Conservation (phyloP, 331 rosid genomes). For the Quercus tomentella region DNA sequence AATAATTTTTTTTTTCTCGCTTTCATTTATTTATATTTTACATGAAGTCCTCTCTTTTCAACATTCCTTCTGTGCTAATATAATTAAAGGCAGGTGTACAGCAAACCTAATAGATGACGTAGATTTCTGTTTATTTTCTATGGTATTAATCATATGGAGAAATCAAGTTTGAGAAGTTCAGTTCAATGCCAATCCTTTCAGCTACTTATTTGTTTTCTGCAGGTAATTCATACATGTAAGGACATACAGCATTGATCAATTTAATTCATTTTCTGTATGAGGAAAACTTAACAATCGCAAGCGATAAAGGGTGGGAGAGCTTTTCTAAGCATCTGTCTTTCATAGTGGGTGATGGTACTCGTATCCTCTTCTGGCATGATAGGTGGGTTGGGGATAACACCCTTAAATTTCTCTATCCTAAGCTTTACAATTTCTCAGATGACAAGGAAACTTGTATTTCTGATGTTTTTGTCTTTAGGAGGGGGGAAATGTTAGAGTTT, state of each 20-base stretch:
- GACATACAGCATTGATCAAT: constrained; percentile 1
- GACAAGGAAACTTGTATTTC: too few species aligned
- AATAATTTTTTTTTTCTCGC: not conserved
- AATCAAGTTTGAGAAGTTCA: not conserved
- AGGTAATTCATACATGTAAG: not conserved
- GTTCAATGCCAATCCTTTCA: not conserved
- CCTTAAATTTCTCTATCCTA: too few species aligned
- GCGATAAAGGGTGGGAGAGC: not conserved
- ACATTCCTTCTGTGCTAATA: not conserved
- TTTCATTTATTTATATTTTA: not conserved
- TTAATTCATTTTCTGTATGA: not conserved
- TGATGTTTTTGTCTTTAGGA: too few species aligned
- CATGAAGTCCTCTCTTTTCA: not conserved
- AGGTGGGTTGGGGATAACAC: too few species aligned
- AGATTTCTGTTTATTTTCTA: too few species aligned
- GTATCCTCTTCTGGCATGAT: too few species aligned
- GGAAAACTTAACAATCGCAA: not conserved
- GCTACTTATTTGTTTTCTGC: not conserved
- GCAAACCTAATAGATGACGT: not conserved
- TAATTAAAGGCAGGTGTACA: not conserved
- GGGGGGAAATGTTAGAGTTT: too few species aligned
- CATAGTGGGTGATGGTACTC: too few species aligned
- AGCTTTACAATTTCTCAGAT: too few species aligned
- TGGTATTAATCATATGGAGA: too few species aligned
- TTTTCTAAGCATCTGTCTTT: too few species aligned